Percentiles rank a stretch among this genome's conserved stretches.
phyloP scores from a whole-genome alignment of 31 red algal genomes.

The Porphyra umbilicalis region DNA sequence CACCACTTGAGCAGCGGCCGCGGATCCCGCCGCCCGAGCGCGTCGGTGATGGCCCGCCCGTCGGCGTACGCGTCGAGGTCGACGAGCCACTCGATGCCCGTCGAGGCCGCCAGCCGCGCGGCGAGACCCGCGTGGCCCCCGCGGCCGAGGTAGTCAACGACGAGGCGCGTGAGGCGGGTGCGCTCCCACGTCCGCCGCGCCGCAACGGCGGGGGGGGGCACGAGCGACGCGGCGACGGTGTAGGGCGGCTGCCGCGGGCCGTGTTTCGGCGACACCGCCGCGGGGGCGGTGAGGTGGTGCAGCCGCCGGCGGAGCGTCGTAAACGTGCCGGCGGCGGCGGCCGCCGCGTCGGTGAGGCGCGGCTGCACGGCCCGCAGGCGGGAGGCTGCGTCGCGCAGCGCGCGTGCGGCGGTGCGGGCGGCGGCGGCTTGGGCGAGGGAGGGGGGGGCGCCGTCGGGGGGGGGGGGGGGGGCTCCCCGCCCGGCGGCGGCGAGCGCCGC shows the following conservation, averaged over 20 bases:
- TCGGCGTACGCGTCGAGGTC: background rate
- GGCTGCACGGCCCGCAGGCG: background rate
- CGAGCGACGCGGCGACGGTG: background rate
- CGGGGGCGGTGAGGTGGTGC: background rate
- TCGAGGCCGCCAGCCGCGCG: background rate
- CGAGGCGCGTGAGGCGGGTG: conserved; percentile 5
- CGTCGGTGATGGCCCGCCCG: background rate
- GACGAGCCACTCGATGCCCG: background rate
- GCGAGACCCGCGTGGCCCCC: background rate
- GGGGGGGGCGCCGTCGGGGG: background rate
- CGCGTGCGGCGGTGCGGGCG: background rate
- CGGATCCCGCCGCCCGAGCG: background rate
- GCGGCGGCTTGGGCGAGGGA: background rate
- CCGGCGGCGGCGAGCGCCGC: background rate
- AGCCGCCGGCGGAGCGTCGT: background rate
- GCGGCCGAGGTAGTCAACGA: conserved; percentile 6
- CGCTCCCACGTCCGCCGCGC: background rate
- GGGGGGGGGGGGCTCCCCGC: background rate
- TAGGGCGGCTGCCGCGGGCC: background rate
- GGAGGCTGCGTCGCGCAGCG: background rate
- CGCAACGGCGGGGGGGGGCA: background rate
- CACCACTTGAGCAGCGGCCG: conserved; percentile 18
- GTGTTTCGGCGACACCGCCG: background rate
- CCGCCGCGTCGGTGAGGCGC: background rate
- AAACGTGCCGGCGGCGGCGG: background rate